Evolutionary conservation across 163 green algal species (phyloP).

Genomic region (Scenedesmus sp.): DNA sequence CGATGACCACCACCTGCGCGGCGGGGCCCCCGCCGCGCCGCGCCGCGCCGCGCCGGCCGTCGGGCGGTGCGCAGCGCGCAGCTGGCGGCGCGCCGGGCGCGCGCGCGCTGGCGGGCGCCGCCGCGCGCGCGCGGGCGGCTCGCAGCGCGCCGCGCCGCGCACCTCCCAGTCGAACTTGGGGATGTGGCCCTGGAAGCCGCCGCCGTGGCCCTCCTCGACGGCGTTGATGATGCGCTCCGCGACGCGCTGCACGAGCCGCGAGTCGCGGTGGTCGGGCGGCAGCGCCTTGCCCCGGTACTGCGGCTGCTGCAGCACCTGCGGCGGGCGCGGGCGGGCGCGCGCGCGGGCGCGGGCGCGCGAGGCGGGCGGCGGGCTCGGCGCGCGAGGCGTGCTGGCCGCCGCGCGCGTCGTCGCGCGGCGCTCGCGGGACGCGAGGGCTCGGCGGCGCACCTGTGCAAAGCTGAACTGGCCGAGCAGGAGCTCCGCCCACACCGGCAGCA

Average conservation of each 20-base stretch:
- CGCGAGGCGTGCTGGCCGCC: no score
- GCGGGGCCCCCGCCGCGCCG: no score
- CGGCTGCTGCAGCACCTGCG: constrained; percentile 9
- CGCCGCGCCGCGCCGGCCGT: no score
- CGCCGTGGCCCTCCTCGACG: constrained; percentile 35
- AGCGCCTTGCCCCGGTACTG: constrained; percentile 45
- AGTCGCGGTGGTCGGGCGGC: constrained; percentile 28
- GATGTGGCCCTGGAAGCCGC: constrained; percentile 44
- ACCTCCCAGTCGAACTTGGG: constrained; percentile 40
- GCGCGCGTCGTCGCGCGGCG: no score
- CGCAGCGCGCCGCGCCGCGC: background rate
- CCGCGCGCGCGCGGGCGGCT: no score
- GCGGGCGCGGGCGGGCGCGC: no score
- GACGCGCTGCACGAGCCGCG: constrained; percentile 32
- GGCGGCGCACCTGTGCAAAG: constrained; percentile 24
- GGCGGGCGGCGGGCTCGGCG: no score
- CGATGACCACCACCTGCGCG: constrained; percentile 28
- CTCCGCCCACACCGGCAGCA: constrained; percentile 41
- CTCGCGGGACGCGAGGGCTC: no score
- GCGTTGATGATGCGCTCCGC: constrained; percentile 42
- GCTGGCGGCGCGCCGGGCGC: no score
- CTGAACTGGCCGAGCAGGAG: constrained; percentile 31
- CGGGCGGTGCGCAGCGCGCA: no score
- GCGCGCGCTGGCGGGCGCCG: no score
- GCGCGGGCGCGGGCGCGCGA: no score